Conservation (phyloP, 345 rosid species). For the Excoecaria agallocha region DNA sequence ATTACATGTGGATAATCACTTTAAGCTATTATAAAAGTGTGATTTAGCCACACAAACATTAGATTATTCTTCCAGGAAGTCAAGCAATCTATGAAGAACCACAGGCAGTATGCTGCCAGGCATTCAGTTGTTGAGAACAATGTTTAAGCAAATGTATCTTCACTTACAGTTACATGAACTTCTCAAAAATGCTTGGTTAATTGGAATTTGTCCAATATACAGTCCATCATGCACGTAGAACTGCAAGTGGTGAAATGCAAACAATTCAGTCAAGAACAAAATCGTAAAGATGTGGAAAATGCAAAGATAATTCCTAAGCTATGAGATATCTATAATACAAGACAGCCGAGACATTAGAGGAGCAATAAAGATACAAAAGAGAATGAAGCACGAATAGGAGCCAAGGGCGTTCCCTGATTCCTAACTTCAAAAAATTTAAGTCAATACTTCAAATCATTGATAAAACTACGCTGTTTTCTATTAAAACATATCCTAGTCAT, state of each 20-base stretch:
- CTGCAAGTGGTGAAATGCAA: constrained; percentile 36
- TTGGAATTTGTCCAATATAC: constrained; percentile 21
- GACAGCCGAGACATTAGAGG: background rate
- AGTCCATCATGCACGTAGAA: constrained; percentile 27
- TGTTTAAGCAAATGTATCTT: background rate
- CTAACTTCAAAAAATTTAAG: background rate
- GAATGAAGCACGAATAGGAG: background rate
- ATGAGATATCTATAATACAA: background rate
- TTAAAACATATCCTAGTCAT: background rate
- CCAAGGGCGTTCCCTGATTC: background rate
- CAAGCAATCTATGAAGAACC: background rate
- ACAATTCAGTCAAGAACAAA: constrained; percentile 10
- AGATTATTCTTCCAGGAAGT: background rate
- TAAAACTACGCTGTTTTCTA: background rate
- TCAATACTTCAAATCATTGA: background rate
- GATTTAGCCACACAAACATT: background rate
- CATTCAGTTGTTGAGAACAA: background rate
- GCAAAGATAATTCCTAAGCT: background rate
- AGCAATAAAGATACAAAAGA: background rate
- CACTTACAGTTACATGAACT: constrained; percentile 42
- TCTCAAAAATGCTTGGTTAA: constrained; percentile 22
- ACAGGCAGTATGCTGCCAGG: background rate
- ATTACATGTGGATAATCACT: background rate
- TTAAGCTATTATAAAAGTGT: background rate
- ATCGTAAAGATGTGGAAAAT: background rate